Conservation (phyloP, 768 basidiomycete genomes). For the Leucocoprinus sp. region DNA sequence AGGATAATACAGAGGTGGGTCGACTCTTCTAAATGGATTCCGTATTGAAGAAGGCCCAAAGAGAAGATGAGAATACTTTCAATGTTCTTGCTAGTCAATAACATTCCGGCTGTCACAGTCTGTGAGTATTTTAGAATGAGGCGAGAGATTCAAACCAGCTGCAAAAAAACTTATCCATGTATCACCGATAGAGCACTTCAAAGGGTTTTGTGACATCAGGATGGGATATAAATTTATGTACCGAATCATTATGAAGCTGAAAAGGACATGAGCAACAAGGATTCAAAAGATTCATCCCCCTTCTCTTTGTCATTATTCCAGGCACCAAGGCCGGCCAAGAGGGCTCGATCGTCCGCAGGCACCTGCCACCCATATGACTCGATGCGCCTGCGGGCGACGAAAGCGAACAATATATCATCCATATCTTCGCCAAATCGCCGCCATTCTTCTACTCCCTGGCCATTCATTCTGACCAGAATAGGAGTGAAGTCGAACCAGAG, state of each 20-base stretch:
- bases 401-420: constrained; percentile 49
- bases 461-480: constrained; percentile 30
- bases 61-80: too few relatives aligned
- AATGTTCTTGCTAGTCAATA: too few relatives aligned
- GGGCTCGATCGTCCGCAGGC: constrained; percentile 42
- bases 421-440: constrained; percentile 31
- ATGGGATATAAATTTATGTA: too few relatives aligned
- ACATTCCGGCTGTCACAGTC: too few relatives aligned
- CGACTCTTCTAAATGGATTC: too few relatives aligned
- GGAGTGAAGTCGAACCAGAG: constrained; percentile 65
- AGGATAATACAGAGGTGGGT: not conserved
- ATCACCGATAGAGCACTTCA: too few relatives aligned
- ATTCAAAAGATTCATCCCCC: constrained; percentile 65
- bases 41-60: too few relatives aligned
- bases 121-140: too few relatives aligned
- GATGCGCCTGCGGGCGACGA: constrained; percentile 48
- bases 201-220: not conserved
- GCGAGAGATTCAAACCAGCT: too few relatives aligned
- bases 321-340: constrained; percentile 53
- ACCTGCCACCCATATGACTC: constrained; percentile 52
- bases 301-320: constrained; percentile 34
- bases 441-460: constrained; percentile 22
- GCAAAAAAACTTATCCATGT: too few relatives aligned
- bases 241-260: constrained; percentile 12
- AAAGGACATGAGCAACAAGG: constrained; percentile 43